Base-by-base conservation (phyloP, 1,139 yeast species). In the Nakaseomyces nivariensis region DNA sequence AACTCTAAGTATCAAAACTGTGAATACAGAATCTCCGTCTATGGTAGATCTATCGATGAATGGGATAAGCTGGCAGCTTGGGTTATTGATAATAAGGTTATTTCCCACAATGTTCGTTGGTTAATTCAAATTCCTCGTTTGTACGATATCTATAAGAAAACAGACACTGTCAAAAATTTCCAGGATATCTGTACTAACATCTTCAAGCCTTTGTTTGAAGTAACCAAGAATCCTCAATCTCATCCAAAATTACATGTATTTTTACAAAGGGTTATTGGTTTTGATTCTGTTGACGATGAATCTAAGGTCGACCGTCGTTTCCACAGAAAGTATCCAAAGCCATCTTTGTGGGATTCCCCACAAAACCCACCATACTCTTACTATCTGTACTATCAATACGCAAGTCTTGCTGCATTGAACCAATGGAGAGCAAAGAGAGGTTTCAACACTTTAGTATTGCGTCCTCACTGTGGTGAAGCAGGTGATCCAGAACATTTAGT, bases 381-480 rank as follows among this genome's bases (percentile, higher is more conserved):
- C 71, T 92, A 90, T 69, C 69, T 92, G 56, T 94, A 92, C 71
- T 90, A 90, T 68, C 67, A 92, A 54, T 92, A 79, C 65, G 84
- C 97, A 42, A 90, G 90, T 67, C 70, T 92, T 69, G 80, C 95
- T 1, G 78, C 95, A 4, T 76, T 94, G 67, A 94, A 94, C 66
- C 80, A 82, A 56, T 82, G 92, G 78, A 79, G 99, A 68, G 70
- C 74, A 42, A 75, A 72, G 54, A 75, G 89, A 49, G 84, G 86
- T 0, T 85, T 78, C 69, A 90, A 87, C 64, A 90, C 97, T 0
- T 83, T 94, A 68, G 95, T 88, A 22, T 73, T 94, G 59, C 79
- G 98, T 61, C 99, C 99, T 1, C 99, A 94, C 67, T 87, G 96
- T 60, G 99, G 99, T 56, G 99, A 94, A 69, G 99, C 98, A 5